A percentile compares a stretch with the other conserved stretches of the same genome.
Evolutionary conservation across 225 moss, liverwort and hornwort genomes (phyloP).

Genomic region (Bryoerythrophyllum caledonicum): DNA sequence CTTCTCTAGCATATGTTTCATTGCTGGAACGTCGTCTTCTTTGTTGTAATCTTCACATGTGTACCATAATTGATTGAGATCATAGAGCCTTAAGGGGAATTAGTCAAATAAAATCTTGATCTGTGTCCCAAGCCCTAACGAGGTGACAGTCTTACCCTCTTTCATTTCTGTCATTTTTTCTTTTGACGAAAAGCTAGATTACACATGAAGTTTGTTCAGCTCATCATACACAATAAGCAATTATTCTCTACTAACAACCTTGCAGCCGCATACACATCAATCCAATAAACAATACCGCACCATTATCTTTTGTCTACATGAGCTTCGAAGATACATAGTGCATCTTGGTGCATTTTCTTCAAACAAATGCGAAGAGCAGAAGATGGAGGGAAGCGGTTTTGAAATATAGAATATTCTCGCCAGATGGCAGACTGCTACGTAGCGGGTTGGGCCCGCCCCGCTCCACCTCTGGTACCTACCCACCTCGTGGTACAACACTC

Average conservation of each 20-base stretch:
- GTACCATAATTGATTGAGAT: not conserved
- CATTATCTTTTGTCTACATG: not conserved
- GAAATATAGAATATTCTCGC: too few species aligned
- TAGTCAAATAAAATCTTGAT: not conserved
- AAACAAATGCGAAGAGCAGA: conserved; percentile 7
- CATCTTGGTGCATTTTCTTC: not conserved
- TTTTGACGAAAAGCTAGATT: not conserved
- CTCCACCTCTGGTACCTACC: too few species aligned
- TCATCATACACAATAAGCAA: not conserved
- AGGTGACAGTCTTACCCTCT: not conserved
- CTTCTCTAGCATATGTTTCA: not conserved
- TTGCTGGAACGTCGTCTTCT: not conserved
- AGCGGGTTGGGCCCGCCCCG: too few species aligned
- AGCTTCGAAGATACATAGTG: not conserved
- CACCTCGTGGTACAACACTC: too few species aligned
- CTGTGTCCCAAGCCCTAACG: not conserved
- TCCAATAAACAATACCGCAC: not conserved
- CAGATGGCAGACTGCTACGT: too few species aligned
- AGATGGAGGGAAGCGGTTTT: too few species aligned
- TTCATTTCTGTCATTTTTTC: not conserved
- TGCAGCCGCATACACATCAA: not conserved
- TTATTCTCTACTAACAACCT: too few species aligned
- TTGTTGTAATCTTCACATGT: too few species aligned
- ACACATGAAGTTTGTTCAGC: not conserved
- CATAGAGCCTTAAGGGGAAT: not conserved